phyloP scores from a whole-genome alignment of 768 basidiomycete genomes.

The Mycena belliarum region DNA sequence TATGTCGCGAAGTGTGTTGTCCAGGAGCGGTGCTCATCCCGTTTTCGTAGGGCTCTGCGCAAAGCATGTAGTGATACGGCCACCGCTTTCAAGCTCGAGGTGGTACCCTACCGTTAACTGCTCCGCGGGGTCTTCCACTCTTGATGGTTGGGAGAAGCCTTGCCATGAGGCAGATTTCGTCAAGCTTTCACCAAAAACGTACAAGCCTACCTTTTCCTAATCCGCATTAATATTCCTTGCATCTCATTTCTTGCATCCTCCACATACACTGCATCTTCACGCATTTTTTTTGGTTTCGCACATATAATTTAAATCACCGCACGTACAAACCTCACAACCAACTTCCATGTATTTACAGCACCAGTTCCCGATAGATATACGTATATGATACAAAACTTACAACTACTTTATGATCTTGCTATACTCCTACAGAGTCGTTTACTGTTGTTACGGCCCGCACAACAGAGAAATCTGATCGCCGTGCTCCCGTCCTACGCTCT shows the following conservation, averaged over 20 bases:
- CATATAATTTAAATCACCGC: conserved; percentile 27
- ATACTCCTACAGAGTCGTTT: conserved; percentile 5
- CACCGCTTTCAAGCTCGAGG: conserved; percentile 74
- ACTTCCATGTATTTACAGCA: conserved; percentile 21
- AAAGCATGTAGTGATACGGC: conserved; percentile 72
- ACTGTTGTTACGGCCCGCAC: background rate
- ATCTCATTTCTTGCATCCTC: conserved; percentile 23
- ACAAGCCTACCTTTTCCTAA: conserved; percentile 23
- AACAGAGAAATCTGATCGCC: background rate
- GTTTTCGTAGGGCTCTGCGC: conserved; percentile 48
- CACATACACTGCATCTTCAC: conserved; percentile 10
- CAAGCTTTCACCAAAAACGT: conserved; percentile 13
- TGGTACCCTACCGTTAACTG: conserved; percentile 46
- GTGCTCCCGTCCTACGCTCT: background rate
- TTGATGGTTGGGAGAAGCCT: conserved; percentile 17
- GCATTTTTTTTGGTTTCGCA: conserved; percentile 20
- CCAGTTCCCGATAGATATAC: conserved; percentile 13
- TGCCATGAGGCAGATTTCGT: conserved; percentile 30
- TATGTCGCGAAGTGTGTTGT: background rate
- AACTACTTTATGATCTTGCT: conserved; percentile 18
- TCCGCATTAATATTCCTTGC: conserved; percentile 28
- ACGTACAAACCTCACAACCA: conserved; percentile 16
- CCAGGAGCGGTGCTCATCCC: background rate
- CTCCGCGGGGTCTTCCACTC: too few species aligned
- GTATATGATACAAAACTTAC: conserved; percentile 10